phyloP scores from a whole-genome alignment of 345 rosid species.

The Moricandia moricandioides region DNA sequence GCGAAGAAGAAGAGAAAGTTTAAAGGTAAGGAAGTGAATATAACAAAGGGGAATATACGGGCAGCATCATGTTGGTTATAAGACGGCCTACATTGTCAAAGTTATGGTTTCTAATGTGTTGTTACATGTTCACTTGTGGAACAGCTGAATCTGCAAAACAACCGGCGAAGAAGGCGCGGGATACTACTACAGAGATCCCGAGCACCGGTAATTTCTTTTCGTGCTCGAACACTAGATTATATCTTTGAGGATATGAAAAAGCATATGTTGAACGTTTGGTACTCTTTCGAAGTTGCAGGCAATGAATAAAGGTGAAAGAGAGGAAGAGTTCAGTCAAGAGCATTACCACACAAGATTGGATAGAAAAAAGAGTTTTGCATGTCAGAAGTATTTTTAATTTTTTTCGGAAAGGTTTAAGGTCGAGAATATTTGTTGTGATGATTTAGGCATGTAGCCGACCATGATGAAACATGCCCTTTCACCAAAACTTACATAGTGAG shows the following conservation, averaged over 20 bases:
- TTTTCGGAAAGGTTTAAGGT: background rate
- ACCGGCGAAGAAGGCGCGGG: conserved; percentile 48
- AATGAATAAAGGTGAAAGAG: conserved; percentile 17
- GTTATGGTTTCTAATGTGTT: background rate
- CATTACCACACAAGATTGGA: background rate
- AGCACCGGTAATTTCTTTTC: conserved; percentile 39
- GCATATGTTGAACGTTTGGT: background rate
- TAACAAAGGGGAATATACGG: background rate
- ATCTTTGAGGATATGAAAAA: background rate
- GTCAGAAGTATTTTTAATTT: background rate
- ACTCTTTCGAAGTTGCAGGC: conserved; percentile 17
- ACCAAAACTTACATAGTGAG: background rate
- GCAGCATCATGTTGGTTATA: background rate
- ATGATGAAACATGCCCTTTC: background rate
- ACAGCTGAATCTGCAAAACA: conserved; percentile 63
- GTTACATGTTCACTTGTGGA: conserved; percentile 1
- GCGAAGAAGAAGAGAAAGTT: conserved; percentile 92
- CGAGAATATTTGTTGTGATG: background rate
- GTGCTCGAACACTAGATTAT: background rate
- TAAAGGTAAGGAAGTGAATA: conserved; percentile 77
- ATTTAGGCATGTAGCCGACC: background rate
- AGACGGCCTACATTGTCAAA: background rate
- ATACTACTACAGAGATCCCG: conserved; percentile 17
- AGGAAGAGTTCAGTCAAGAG: conserved; percentile 4
- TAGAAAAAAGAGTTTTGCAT: conserved; percentile 20